Evolutionary conservation across 306 rosid species (phyloP).

Genomic region (Hippophae gyantsensis): DNA sequence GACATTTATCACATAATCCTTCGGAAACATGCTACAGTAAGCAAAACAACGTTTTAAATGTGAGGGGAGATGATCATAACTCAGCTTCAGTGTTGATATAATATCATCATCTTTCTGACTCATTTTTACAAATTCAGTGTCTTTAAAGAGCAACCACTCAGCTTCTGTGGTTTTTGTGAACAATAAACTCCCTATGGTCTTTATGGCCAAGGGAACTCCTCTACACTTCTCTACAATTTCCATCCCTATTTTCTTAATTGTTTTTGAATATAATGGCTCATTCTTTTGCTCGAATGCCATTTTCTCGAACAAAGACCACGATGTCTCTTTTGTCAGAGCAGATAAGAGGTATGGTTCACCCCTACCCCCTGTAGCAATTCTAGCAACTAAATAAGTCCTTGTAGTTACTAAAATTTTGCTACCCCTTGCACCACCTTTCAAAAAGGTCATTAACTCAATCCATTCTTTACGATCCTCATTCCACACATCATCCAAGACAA

Average conservation of each 20-base stretch:
- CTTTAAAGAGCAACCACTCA: neutral
- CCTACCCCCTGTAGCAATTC: neutral
- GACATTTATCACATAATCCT: neutral
- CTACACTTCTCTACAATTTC: constrained; percentile 16
- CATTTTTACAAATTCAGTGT: neutral
- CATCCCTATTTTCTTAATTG: neutral
- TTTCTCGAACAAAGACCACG: constrained; percentile 10
- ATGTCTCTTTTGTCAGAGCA: neutral
- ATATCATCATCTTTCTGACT: neutral
- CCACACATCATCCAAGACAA: constrained; percentile 3
- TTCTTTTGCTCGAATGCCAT: neutral
- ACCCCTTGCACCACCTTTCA: neutral
- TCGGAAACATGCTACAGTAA: constrained; percentile 6
- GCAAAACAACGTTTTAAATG: constrained; percentile 11
- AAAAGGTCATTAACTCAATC: neutral
- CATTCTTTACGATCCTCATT: neutral
- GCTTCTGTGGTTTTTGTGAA: neutral
- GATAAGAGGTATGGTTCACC: neutral
- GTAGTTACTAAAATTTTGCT: constrained; percentile 10
- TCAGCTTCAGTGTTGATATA: neutral
- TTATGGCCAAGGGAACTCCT: constrained; percentile 15
- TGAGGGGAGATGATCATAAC: neutral
- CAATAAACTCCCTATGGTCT: neutral
- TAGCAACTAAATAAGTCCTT: neutral
- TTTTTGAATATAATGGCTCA: neutral